Evolutionary conservation across 1,139 yeast species (phyloP), one percentile per base, ranked within the genome.

Genomic region (Hyphopichia fennica): DNA sequence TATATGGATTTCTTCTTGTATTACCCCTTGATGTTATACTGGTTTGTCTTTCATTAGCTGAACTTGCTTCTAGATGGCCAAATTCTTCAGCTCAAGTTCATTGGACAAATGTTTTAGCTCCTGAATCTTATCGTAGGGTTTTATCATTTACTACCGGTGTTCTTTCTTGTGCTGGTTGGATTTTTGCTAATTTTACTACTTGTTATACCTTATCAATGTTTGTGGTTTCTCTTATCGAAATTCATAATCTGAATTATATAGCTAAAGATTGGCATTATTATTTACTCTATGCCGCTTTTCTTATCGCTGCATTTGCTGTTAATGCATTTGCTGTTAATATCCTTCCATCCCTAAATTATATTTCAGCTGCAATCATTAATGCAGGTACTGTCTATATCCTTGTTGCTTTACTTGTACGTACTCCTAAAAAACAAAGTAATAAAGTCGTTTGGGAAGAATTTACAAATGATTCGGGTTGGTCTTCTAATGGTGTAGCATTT

Each of bases 151-250:
- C 68, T 44, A 74, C 78, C 45, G 82, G 81, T 27, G 65, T 75
- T 10, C 60, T 75, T 39, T 75, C 79, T 7, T 75, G 77, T 72
- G 76, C 75, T 11, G 81, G 81, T 3, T 61, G 81, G 40, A 67
- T 77, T 3, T 77, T 77, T 54, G 75, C 81, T 11, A 50, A 57
- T 40, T 60, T 59, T 34, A 44, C 57, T 30, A 52, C 58, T 4
- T 53, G 62, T 31, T 56, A 39, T 45, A 67, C 75, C 37, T 73
- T 80, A n/a, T 67, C 80, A 2, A 69, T 75, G 40, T 57, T 51
- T 36, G 65, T 76, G 9, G 58, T 73, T 34, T 63, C 79, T 1
- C 61, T 76, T 41, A 77, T 77, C 6, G 58, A 67, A 27, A 40
- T 62, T 15, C 58, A 56, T 45, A 53, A 59, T 37, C 58, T 61